Base-by-base conservation (phyloP, 139 green algal genomes). In the Picochlorum sp. region DNA sequence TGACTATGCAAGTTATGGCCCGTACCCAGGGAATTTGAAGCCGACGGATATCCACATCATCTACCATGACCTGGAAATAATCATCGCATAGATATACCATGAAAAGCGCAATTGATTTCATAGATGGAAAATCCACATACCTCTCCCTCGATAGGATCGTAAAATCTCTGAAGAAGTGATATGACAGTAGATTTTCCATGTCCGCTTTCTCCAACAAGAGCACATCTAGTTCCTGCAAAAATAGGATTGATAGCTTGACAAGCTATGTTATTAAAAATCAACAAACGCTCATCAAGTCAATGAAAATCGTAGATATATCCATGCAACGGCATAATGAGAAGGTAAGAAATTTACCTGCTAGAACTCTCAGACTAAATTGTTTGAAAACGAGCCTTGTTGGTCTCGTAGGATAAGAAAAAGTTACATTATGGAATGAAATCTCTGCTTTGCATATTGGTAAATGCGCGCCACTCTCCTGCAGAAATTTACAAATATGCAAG, bases 161-260 rank as follows among this genome's bases (percentile, higher is more conserved):
- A 96, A 50, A 96, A 90, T 16, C 87, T 74, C 63, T 82, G 89
- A 22, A 93, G 66, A 59, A 92, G 71, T 28, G 83, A 63, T 35
- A 85, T 59, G 7, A 89, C 59, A 33, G 79, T 86, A 32, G 59
- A 78, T 72, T 96, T 94, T 63, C 89, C 90, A 50, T 68, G 85
- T 33, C 91, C 92, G 39, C 68, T 87, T 32, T 75, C 72, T 32
- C 92, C 92, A 40, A 98, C 91, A 8, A 97, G 60, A 1, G 89
- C 91, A 51, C 87, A 86, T 65, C 69, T 88, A 45, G 59, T 89
- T 41, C 91, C 91, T 4, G 85, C 79, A 6, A n/a, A n/a, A n/a
- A n/a, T n/a, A n/a, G n/a, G n/a, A n/a, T n/a, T n/a, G n/a, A n/a
- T n/a, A n/a, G n/a, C n/a, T n/a, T n/a, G n/a, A n/a, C n/a, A n/a